Evolutionary conservation across 164 flowering plant species (phyloP).

Genomic region (Paratinospora sagittata): DNA sequence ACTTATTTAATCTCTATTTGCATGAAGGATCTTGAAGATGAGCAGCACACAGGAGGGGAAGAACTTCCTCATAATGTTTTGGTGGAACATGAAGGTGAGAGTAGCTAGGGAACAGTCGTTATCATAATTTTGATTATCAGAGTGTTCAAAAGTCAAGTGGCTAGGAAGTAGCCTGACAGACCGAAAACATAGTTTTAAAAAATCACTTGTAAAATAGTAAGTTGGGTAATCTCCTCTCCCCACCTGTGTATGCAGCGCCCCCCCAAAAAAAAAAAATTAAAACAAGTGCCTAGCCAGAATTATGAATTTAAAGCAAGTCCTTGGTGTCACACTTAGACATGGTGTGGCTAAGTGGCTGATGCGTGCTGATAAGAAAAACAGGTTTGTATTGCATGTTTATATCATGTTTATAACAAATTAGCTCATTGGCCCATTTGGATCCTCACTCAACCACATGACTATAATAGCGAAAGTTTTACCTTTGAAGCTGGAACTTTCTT

Average conservation of each 20-base stretch:
- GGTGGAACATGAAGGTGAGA: constrained; percentile 11
- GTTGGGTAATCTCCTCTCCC: not conserved
- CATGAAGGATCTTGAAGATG: constrained; percentile 30
- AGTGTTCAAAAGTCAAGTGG: no score
- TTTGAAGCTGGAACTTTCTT: not conserved
- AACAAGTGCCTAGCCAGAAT: not conserved
- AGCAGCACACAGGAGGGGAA: constrained; percentile 14
- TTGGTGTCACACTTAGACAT: not conserved
- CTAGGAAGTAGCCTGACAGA: no score
- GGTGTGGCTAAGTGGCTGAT: not conserved
- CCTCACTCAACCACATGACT: not conserved
- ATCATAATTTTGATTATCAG: not conserved
- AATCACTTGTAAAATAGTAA: not conserved
- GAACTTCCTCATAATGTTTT: constrained; percentile 10
- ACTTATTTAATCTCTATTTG: constrained; percentile 5
- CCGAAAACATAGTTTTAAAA: no score
- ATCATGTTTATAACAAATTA: not conserved
- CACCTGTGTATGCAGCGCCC: no score
- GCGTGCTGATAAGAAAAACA: not conserved
- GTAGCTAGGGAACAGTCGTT: not conserved
- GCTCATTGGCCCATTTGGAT: not conserved
- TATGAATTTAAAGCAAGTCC: not conserved
- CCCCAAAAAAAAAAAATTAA: not conserved
- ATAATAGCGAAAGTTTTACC: not conserved
- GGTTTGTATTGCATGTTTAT: no score